phyloP scores from a whole-genome alignment of 2,329 filamentous ascomycete species.

The Sodiomyces alkalinus region DNA sequence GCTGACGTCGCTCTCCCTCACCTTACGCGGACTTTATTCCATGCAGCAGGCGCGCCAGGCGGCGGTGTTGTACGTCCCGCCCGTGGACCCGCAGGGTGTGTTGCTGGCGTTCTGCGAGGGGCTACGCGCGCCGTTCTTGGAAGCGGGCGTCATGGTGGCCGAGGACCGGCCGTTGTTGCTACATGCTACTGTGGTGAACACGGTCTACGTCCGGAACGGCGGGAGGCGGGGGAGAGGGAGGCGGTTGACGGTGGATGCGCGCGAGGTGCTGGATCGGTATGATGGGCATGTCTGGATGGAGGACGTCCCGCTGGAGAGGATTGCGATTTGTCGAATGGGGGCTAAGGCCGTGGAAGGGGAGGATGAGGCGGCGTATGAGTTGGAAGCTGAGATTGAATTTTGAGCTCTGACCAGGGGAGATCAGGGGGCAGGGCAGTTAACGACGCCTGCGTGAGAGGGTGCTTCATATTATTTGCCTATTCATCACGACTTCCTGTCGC shows the following conservation, averaged over 20 bases:
- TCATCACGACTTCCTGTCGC: no score
- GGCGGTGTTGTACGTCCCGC: constrained; percentile 50
- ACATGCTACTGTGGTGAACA: constrained; percentile 79
- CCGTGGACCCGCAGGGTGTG: constrained; percentile 33
- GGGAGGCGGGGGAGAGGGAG: constrained; percentile 11
- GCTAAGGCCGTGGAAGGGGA: constrained; percentile 48
- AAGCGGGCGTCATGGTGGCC: constrained; percentile 37
- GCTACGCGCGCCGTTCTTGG: constrained; percentile 38
- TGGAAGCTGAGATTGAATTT: constrained; percentile 31
- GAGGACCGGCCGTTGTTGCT: constrained; percentile 53
- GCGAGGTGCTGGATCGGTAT: constrained; percentile 41
- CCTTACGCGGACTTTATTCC: constrained; percentile 38
- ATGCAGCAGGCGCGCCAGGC: constrained; percentile 44
- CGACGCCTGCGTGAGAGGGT: no score
- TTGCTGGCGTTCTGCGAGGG: constrained; percentile 42
- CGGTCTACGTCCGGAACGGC: constrained; percentile 50
- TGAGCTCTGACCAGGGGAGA: no score
- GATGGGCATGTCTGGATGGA: constrained; percentile 56
- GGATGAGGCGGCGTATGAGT: constrained; percentile 37
- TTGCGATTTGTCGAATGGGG: constrained; percentile 81
- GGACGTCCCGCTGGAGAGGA: constrained; percentile 47
- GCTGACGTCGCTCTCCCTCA: constrained; percentile 21
- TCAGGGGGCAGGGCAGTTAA: no score
- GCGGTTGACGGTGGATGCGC: constrained; percentile 36
- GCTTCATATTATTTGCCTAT: no score